Evolutionary conservation across 495 filamentous ascomycete genomes (phyloP), one percentile per base, ranked within the genome.

Genomic region (Cercophora samala): DNA sequence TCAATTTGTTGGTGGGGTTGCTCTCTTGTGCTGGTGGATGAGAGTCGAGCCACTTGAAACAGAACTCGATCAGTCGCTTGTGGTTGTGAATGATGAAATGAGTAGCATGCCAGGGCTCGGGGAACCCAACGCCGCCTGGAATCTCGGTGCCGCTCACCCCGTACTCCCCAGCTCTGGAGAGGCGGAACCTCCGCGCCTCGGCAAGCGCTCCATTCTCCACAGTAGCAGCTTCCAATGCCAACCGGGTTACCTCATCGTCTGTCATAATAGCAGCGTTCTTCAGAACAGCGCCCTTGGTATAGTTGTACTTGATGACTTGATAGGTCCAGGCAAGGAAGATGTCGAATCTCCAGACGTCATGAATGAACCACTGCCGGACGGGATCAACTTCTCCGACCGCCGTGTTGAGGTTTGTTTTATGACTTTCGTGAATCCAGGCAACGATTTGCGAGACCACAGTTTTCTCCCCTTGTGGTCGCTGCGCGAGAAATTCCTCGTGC

Each of bases 81-180:
- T 83, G 72, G 62, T 86, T 83, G 64, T 84, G 82, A 23, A 83
- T 78, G 64, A 89, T 78, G 65, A 87, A 87, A 2, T 81, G 78
- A 24, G 84, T 87, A 11, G 89, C 90, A 4, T 91, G 96, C 93
- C 93, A 97, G 64, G 91, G 88, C 58, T 90, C 87, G 19, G 90
- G 87, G 19, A 97, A 80, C 4, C 80, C 86, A 32, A 87, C 82
- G 32, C 93, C 92, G 66, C 92, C 85, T 58, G 88, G 79, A 23
- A 93, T 69, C 59, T 84, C 75, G 60, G 84, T 85, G 56, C 86
- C 80, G 24, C 79, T 78, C 11, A 97, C 82, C 29, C 90, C 91
- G 72, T 96, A 99, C 3, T 84, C 71, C 17, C 78, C 78, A 19
- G 87, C 83, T 68, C 91, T 88, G 37, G 84, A 80, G 52, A 84